Evolutionary conservation across 2,329 filamentous ascomycete genomes (phyloP), one percentile per base, ranked within the genome.

Genomic region (Trichothecium sympodiale): DNA sequence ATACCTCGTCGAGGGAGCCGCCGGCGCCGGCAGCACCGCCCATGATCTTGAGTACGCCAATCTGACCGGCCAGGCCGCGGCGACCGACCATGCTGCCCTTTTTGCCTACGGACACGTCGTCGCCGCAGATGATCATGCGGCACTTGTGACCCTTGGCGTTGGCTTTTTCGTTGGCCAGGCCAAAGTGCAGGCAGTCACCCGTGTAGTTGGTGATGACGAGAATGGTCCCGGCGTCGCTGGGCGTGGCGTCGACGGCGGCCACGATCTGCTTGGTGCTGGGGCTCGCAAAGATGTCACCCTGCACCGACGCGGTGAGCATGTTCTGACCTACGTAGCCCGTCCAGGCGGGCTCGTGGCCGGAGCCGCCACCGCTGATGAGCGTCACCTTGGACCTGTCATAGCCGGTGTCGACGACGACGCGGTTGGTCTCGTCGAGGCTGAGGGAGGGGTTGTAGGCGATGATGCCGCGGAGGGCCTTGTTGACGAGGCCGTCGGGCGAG

Each of bases 201-300:
- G 74, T 78, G 51, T 79, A 78, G 53, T 80, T 80, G 31, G 72
- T 77, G 41, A 78, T 68, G 34, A 80, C 67, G 2, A 80, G 57
- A 33, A 80, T 68, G 3, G 68, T 69, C 27, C 75, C 75, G 46
- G 58, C 60, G 25, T 64, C 60, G 18, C 62, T 74, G n/a, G 66
- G 71, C 9, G 66, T 69, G 31, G 63, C 61, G 35, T 70, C 66
- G 29, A 80, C 66, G 5, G 65, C 74, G 2, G 74, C 67, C 8
- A 77, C 52, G 37, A 80, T 74, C 53, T 80, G 76, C 40, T 71
- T 73, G 9, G 75, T 74, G 39, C 69, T 75, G 0, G 76, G 76
- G 6, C 67, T 74, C 13, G 76, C 75, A 43, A 80, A 80, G 43
- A 80, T 70, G 47, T 77, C 72, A 30, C 76, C 76, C 4, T 64